Percentiles rank a stretch among this genome's conserved stretches.
Conservation (phyloP, 2,329 filamentous ascomycete species). For the Ilyonectria robusta region DNA sequence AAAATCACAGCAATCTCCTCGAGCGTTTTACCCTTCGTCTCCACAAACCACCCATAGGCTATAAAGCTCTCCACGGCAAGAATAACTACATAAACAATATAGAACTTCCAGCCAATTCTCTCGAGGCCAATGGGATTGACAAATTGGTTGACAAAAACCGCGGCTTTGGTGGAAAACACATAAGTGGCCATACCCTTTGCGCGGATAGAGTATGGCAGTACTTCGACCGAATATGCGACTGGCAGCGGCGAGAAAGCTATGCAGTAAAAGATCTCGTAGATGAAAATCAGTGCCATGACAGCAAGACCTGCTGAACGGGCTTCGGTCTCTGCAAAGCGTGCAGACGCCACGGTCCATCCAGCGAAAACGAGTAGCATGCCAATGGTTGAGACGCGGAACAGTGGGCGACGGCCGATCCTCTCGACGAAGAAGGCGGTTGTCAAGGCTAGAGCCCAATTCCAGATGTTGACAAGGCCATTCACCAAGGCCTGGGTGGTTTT, state of each 20-base stretch:
- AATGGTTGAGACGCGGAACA: conserved; percentile 50
- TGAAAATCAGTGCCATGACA: conserved; percentile 54
- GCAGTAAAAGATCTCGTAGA: conserved; percentile 64
- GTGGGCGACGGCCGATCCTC: conserved; percentile 48
- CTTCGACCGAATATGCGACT: conserved; percentile 64
- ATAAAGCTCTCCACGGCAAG: conserved; percentile 64
- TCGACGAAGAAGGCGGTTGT: conserved; percentile 48
- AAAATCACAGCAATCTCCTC: conserved; percentile 73
- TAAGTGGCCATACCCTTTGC: conserved; percentile 62
- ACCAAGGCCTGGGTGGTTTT: conserved; percentile 47
- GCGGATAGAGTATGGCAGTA: conserved; percentile 67
- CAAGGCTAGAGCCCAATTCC: conserved; percentile 46
- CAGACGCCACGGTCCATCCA: conserved; percentile 54
- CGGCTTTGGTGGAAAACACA: conserved; percentile 46
- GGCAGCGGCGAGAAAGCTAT: conserved; percentile 69
- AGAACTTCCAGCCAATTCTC: conserved; percentile 67
- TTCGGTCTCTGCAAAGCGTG: conserved; percentile 49
- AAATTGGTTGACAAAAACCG: conserved; percentile 51
- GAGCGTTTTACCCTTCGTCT: conserved; percentile 63
- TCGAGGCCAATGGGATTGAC: conserved; percentile 68
- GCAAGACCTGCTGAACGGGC: conserved; percentile 49
- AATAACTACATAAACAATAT: conserved; percentile 69
- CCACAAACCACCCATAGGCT: conserved; percentile 59
- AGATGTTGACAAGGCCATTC: conserved; percentile 49
- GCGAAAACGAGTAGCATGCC: conserved; percentile 52